A percentile compares a stretch with the other conserved stretches of the same genome.
Conservation (phyloP, 129 eudicot species). For the Daucus carota region DNA sequence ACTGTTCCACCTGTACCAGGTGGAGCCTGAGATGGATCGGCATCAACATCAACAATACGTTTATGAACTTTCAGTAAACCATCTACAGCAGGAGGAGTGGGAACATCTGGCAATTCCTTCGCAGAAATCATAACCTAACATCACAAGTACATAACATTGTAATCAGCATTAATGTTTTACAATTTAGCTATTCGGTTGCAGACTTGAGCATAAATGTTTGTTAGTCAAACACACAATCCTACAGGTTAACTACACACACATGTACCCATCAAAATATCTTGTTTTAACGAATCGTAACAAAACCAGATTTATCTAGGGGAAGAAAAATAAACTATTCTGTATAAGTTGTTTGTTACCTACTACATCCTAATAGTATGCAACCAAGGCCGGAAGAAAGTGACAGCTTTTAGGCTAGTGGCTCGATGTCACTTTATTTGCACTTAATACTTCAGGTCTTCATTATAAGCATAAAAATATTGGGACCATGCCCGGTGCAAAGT, state of each 20-base stretch:
- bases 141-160: not conserved
- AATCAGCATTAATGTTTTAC: not conserved
- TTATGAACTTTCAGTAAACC: slow-evolving; percentile 82
- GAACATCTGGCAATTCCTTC: slow-evolving; percentile 69
- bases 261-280: not conserved
- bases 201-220: not conserved
- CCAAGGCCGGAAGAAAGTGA: not conserved
- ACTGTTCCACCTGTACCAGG: slow-evolving; percentile 42
- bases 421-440: not conserved
- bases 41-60: slow-evolving; percentile 48
- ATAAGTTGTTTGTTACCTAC: not conserved
- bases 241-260: not conserved
- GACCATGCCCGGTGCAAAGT: not conserved
- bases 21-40: slow-evolving; percentile 47
- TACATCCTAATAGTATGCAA: not conserved
- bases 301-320: not conserved
- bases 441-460: not conserved
- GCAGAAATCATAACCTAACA: slow-evolving; percentile 80
- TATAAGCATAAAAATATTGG: not conserved
- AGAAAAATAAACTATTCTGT: not conserved
- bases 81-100: slow-evolving; percentile 87
- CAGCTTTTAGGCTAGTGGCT: not conserved
- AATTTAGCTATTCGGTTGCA: not conserved
- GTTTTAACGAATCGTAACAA: not conserved
- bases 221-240: not conserved